A percentile compares a stretch with the other conserved stretches of the same genome.
These are phyloP conservation scores for Melocanna baccifera DNA, from an alignment of 176 grass and related monocot species.

Conservation along the genomic window DNA sequence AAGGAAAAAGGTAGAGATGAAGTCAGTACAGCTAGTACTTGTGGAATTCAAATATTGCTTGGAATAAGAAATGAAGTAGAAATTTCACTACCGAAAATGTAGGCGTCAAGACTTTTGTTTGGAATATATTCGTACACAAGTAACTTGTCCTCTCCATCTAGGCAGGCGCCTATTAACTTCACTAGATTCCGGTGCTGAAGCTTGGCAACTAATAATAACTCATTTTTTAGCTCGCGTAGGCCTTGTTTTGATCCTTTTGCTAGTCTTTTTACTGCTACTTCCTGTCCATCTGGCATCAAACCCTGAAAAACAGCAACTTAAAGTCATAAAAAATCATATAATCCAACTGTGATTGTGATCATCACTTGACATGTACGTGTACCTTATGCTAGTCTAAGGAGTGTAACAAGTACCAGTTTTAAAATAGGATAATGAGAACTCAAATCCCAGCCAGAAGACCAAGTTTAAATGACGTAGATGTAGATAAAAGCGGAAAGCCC, in stretches of 20 bases:
- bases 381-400: neutral
- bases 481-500: neutral
- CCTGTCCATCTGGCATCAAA: slow-evolving; percentile 29
- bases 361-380: neutral
- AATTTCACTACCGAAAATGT: slow-evolving; percentile 46
- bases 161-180: slow-evolving; percentile 49
- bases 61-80: neutral
- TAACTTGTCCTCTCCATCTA: slow-evolving; percentile 39
- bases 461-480: neutral
- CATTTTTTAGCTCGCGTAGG: slow-evolving; percentile 44
- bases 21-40: neutral
- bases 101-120: slow-evolving; percentile 61
- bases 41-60: neutral
- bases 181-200: slow-evolving; percentile 61
- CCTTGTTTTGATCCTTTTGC: slow-evolving; percentile 55
- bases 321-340: neutral
- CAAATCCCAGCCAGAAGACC: neutral
- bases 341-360: neutral
- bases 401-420: neutral
- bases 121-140: slow-evolving; percentile 59
- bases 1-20: neutral
- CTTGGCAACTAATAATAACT: slow-evolving; percentile 35
- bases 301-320: slow-evolving; percentile 8
- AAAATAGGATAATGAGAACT: neutral
- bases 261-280: slow-evolving; percentile 54